Conservation (phyloP, 176 grass and related monocot species). For the Dendrocalamus sinicus region DNA sequence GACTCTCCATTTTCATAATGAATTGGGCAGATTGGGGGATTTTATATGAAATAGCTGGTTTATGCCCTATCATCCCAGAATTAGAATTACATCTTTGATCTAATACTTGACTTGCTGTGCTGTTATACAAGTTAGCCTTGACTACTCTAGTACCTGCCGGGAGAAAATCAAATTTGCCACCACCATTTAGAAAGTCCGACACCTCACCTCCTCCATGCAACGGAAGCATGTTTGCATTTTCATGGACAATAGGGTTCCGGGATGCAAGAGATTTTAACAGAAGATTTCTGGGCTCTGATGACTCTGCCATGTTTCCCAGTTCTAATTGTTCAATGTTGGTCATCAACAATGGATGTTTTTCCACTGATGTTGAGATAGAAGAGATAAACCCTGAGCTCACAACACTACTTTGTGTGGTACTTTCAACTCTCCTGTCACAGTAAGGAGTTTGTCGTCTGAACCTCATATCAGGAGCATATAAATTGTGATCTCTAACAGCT, state of each 20-base stretch:
- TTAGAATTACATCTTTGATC: conserved; percentile 45
- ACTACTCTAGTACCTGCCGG: conserved; percentile 40
- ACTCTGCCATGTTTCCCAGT: conserved; percentile 45
- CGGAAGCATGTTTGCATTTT: conserved; percentile 40
- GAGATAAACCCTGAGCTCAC: conserved; percentile 55
- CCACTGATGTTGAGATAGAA: conserved; percentile 51
- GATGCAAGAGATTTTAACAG: conserved; percentile 48
- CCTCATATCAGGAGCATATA: conserved; percentile 52
- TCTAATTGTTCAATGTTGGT: conserved; percentile 35
- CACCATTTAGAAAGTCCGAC: conserved; percentile 34
- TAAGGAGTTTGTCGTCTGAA: conserved; percentile 42
- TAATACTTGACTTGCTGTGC: conserved; percentile 36
- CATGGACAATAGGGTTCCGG: conserved; percentile 46
- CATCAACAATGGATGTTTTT: conserved; percentile 58
- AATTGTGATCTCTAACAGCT: conserved; percentile 42
- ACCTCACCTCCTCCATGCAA: conserved; percentile 47
- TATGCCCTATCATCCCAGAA: conserved; percentile 47
- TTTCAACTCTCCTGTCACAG: conserved; percentile 43
- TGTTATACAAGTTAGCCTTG: conserved; percentile 47
- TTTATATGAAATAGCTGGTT: conserved; percentile 36
- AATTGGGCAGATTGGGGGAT: conserved; percentile 48
- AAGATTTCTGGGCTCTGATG: conserved; percentile 46
- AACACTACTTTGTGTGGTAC: conserved; percentile 40
- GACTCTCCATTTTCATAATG: conserved; percentile 40
- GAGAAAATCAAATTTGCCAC: conserved; percentile 50